Evolutionary conservation across 805 yeast genomes (phyloP).

Genomic region (Kregervanrija pseudodelftensis): DNA sequence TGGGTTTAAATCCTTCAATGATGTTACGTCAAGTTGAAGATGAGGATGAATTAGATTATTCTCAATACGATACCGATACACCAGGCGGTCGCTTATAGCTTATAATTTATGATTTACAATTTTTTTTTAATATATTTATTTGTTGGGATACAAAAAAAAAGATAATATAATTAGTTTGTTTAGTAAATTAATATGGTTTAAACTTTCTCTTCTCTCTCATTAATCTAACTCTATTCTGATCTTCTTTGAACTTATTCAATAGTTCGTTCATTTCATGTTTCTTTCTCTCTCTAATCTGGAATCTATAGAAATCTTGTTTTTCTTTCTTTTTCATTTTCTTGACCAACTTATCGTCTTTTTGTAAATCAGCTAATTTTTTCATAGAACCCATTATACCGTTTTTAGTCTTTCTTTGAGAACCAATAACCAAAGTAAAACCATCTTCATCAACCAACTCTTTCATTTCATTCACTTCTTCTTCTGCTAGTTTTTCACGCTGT

Average conservation of each 20-base stretch:
- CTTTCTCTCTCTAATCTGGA: slow-evolving; percentile 91
- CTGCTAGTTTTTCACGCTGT: slow-evolving; percentile 56
- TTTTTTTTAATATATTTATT: not conserved
- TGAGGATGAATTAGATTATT: slow-evolving; percentile 22
- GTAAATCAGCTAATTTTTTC: slow-evolving; percentile 22
- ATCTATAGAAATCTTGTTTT: slow-evolving; percentile 88
- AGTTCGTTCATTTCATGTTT: slow-evolving; percentile 88
- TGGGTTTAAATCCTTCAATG: slow-evolving; percentile 83
- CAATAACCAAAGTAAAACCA: slow-evolving; percentile 88
- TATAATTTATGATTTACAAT: not conserved
- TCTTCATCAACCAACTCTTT: slow-evolving; percentile 77
- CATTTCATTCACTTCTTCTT: slow-evolving; percentile 47
- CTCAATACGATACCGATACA: slow-evolving; percentile 21
- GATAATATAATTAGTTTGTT: not conserved
- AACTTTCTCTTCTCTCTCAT: slow-evolving; percentile 80
- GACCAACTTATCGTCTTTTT: slow-evolving; percentile 30
- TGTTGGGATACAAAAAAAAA: not conserved
- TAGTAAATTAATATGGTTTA: slow-evolving; percentile 58
- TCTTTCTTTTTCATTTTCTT: slow-evolving; percentile 62
- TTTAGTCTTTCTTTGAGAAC: slow-evolving; percentile 76
- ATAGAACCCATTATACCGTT: slow-evolving; percentile 57
- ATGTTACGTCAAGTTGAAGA: slow-evolving; percentile 84
- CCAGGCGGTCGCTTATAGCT: slow-evolving; percentile 36
- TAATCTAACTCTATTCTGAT: slow-evolving; percentile 74
- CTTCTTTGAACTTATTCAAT: slow-evolving; percentile 76